phyloP scores from a whole-genome alignment of 2,329 filamentous ascomycete species.

The Cladobotryum mycophilum region DNA sequence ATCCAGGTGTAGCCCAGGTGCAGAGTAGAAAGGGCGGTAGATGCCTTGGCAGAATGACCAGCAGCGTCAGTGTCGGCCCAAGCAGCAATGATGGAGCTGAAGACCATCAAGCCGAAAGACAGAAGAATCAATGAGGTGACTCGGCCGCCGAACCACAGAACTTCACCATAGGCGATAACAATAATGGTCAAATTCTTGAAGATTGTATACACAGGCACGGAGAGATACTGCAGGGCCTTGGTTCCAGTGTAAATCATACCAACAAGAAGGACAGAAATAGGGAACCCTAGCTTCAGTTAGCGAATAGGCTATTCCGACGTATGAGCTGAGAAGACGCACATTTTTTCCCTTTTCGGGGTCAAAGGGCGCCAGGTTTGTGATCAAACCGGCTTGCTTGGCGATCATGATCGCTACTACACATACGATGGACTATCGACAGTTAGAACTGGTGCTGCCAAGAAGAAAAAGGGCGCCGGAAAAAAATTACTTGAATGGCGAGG shows the following conservation, averaged over 20 bases:
- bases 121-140: constrained; percentile 83
- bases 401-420: constrained; percentile 78
- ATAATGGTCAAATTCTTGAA: constrained; percentile 99
- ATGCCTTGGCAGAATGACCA: constrained; percentile 57
- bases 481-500: constrained; percentile 80
- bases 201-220: constrained; percentile 97
- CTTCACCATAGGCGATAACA: constrained; percentile 95
- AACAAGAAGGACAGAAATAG: constrained; percentile 89
- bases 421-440: constrained; percentile 64
- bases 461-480: neutral
- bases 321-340: constrained; percentile 51
- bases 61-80: constrained; percentile 96
- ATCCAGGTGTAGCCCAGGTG: constrained; percentile 98
- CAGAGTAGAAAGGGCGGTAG: constrained; percentile 75
- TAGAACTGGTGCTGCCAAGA: constrained; percentile 4
- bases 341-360: constrained; percentile 85
- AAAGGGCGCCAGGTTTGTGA: constrained; percentile 75
- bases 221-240: constrained; percentile 92
- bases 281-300: constrained; percentile 65
- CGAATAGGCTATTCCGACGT: neutral
- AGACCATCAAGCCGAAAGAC: constrained; percentile 93
- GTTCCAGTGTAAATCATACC: constrained; percentile 99
- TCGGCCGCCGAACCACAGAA: constrained; percentile 93
- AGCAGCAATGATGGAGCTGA: constrained; percentile 88
- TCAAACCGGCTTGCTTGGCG: constrained; percentile 75